Evolutionary conservation across 2,329 filamentous ascomycete genomes (phyloP), one percentile per base, ranked within the genome.

Genomic region (Falciphora oryzae): DNA sequence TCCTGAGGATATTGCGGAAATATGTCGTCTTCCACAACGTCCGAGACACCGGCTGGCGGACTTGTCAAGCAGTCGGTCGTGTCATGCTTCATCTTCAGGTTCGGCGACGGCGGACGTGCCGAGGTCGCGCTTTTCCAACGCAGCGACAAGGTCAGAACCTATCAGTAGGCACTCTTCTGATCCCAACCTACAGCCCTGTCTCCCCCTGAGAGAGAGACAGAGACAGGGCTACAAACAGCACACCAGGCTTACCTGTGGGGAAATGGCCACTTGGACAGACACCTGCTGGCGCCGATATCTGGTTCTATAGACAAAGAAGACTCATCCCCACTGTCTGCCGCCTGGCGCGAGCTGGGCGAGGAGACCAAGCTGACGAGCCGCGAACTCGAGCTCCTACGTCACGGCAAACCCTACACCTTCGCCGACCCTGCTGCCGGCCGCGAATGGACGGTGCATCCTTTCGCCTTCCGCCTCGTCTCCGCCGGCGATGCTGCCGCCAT

Each of bases 361-460:
- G 87, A 90, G 72, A 89, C 87, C 0, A 78, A 76, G 1, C 78
- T 90, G 16, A 81, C 78, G 0, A 67, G 75, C 0, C 70, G 74
- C 0, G 78, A 79, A 0, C 70, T 88, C 8, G 75, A 77, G 2
- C 76, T 87, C 28, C 79, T 85, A 69, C 81, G 85, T 25, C 77
- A 80, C 29, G 87, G 86, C 1, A 86, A 86, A 65, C 80, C 82
- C 3, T 90, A 84, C 68, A 76, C 77, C 1, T 87, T 89, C 66
- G 69, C 70, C 6, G 87, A 89, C 68, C 70, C 77, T 4, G 75
- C 76, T 0, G 74, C 87, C 18, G 77, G 80, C 27, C 81, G 85
- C 29, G 77, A 83, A 70, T 90, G 87, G 87, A 85, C 79, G 7
- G 80, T 90, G 61, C 79, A 87, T 66, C 85, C 87, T 0, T 90